Conservation (phyloP, 192 early-diverging fungal genomes). For the Entomortierella lignicola region DNA sequence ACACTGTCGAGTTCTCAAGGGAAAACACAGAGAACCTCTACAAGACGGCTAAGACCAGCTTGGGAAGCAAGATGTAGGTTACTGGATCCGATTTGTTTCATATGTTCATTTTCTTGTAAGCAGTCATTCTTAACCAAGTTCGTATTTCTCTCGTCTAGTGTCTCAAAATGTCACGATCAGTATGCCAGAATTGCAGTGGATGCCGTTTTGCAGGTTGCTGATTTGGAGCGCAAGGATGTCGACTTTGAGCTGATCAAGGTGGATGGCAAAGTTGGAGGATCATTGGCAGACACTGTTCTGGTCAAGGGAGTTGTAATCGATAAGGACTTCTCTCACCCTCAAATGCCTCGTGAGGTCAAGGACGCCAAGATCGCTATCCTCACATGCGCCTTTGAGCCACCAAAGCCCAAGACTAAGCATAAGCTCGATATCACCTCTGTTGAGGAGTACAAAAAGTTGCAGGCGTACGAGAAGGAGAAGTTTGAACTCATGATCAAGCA, state of each 20-base stretch:
- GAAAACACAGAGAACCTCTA: conserved; percentile 87
- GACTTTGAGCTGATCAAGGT: conserved; percentile 99
- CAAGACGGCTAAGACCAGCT: conserved; percentile 95
- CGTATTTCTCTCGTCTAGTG: conserved; percentile 61
- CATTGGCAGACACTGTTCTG: conserved; percentile 90
- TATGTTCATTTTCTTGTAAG: neutral
- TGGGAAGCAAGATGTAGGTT: conserved; percentile 97
- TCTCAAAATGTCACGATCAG: conserved; percentile 98
- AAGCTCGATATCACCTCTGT: conserved; percentile 98
- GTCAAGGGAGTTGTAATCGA: conserved; percentile 99
- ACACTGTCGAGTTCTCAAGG: conserved; percentile 86
- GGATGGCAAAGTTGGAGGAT: conserved; percentile 98
- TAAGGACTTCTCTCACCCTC: conserved; percentile 99
- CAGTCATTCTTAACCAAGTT: neutral
- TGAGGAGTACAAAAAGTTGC: conserved; percentile 98
- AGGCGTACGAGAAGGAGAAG: conserved; percentile 95
- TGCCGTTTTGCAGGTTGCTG: conserved; percentile 96
- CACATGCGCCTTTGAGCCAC: conserved; percentile 99
- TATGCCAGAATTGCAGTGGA: conserved; percentile 99
- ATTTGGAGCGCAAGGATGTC: conserved; percentile 98
- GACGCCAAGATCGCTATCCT: conserved; percentile 98
- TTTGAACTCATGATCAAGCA: conserved; percentile 97
- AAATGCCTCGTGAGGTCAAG: conserved; percentile 97
- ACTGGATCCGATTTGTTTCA: too few species aligned
- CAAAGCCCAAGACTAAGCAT: conserved; percentile 99